phyloP scores from a whole-genome alignment of 148 eudicot species.

The Rhododendron ovatum region DNA sequence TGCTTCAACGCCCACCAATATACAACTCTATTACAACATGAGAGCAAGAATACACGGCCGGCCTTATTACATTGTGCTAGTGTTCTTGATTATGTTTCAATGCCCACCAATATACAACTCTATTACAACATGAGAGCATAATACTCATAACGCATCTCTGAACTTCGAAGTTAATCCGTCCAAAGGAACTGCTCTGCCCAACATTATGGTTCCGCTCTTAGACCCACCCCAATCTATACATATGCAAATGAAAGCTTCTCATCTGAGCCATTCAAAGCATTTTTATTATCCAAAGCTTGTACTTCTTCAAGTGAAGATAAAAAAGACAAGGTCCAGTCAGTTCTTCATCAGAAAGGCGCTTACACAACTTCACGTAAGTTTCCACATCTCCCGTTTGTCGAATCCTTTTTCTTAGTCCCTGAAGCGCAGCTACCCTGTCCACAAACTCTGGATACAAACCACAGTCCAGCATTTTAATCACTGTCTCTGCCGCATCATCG shows the following conservation, averaged over 20 bases:
- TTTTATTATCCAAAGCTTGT: constrained; percentile 70
- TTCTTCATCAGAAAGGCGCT: constrained; percentile 68
- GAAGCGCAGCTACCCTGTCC: constrained; percentile 73
- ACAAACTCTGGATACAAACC: constrained; percentile 61
- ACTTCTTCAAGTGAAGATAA: constrained; percentile 58
- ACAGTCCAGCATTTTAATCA: constrained; percentile 63
- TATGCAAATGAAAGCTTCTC: not conserved
- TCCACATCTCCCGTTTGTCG: constrained; percentile 48
- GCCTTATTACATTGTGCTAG: not conserved
- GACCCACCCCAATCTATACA: constrained; percentile 12
- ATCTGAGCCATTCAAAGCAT: constrained; percentile 38
- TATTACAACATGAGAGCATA: constrained; percentile 3
- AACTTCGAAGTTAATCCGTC: not conserved
- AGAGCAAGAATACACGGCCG: not conserved
- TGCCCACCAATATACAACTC: constrained; percentile 4
- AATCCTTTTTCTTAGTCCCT: constrained; percentile 64
- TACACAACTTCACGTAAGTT: constrained; percentile 62
- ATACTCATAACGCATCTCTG: not conserved
- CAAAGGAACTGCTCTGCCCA: not conserved
- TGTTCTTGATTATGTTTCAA: not conserved
- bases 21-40: constrained; percentile 2
- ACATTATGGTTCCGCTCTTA: constrained; percentile 1
- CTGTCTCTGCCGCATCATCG: constrained; percentile 59
- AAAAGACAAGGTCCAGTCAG: constrained; percentile 77
- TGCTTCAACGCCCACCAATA: not conserved